These are phyloP conservation scores for Penicillium angulare DNA, from an alignment of 495 filamentous ascomycete genomes.

Conservation along the genomic window DNA sequence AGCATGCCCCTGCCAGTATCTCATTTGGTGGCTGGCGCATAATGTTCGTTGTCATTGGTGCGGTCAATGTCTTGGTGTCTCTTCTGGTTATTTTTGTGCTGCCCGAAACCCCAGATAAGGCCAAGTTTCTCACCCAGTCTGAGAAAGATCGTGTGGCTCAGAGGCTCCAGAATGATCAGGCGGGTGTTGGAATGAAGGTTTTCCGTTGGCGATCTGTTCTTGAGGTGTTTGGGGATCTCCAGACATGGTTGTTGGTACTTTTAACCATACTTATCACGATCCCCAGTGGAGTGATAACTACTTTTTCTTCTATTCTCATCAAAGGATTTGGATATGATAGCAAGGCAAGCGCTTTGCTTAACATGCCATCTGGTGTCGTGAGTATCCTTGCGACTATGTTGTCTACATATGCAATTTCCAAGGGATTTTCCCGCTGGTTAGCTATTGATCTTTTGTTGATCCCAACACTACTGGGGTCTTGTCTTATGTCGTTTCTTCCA, in stretches of 20 bases:
- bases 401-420: constrained; percentile 45
- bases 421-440: constrained; percentile 48
- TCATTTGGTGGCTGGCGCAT: constrained; percentile 56
- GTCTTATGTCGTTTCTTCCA: constrained; percentile 58
- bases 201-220: constrained; percentile 37
- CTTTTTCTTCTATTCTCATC: constrained; percentile 61
- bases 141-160: constrained; percentile 48
- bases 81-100: constrained; percentile 51
- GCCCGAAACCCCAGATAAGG: constrained; percentile 58
- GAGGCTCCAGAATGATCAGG: constrained; percentile 54
- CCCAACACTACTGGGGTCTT: constrained; percentile 54
- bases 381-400: constrained; percentile 56
- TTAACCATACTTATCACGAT: constrained; percentile 45
- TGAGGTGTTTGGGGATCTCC: constrained; percentile 32
- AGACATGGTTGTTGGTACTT: constrained; percentile 38
- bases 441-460: constrained; percentile 43
- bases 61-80: constrained; percentile 55
- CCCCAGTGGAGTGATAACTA: constrained; percentile 59
- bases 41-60: constrained; percentile 64
- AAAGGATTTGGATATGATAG: constrained; percentile 52
- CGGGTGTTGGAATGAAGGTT: constrained; percentile 46
- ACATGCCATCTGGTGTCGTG: constrained; percentile 61
- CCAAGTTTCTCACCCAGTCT: constrained; percentile 52
- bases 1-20: constrained; percentile 19
- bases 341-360: constrained; percentile 55